phyloP scores from a whole-genome alignment of 2,329 filamentous ascomycete species.

The Exophiala mesophila region DNA sequence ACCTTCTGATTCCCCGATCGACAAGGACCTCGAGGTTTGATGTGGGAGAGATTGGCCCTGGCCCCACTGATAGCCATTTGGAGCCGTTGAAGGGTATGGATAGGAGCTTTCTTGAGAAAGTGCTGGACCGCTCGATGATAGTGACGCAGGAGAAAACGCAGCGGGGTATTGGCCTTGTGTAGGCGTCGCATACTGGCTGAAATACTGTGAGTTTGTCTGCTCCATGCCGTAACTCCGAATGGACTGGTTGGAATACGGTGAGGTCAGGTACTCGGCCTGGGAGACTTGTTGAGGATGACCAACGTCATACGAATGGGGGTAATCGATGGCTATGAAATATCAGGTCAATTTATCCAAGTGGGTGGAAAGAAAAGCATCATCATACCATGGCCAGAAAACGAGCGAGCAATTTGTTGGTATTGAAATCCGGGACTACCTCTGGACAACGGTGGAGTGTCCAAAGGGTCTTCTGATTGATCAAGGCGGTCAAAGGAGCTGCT shows the following conservation, averaged over 20 bases:
- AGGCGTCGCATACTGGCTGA: slow-evolving; percentile 9
- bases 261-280: slow-evolving; percentile 6
- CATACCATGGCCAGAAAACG: slow-evolving; percentile 12
- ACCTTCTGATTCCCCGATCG: slow-evolving; percentile 11
- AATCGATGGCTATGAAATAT: slow-evolving; percentile 16
- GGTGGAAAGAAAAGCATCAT: no score
- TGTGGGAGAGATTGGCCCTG: neutral
- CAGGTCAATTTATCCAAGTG: no score
- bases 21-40: slow-evolving; percentile 12
- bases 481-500: slow-evolving; percentile 18
- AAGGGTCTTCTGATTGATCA: slow-evolving; percentile 6
- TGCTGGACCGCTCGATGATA: slow-evolving; percentile 7
- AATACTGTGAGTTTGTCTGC: slow-evolving; percentile 13
- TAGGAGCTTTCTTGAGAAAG: slow-evolving; percentile 12
- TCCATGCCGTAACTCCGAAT: slow-evolving; percentile 10
- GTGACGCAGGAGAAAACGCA: slow-evolving; percentile 8
- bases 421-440: slow-evolving; percentile 13
- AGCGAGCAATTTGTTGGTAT: slow-evolving; percentile 9
- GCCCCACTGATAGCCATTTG: slow-evolving; percentile 14
- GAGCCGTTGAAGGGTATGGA: slow-evolving; percentile 8
- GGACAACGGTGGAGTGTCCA: slow-evolving; percentile 10
- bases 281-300: slow-evolving; percentile 1
- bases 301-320: slow-evolving; percentile 9
- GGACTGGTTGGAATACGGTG: slow-evolving; percentile 9
- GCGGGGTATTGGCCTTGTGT: slow-evolving; percentile 8